Base-by-base conservation (phyloP, 2,329 filamentous ascomycete species). In the Pseudogymnoascus sp. region DNA sequence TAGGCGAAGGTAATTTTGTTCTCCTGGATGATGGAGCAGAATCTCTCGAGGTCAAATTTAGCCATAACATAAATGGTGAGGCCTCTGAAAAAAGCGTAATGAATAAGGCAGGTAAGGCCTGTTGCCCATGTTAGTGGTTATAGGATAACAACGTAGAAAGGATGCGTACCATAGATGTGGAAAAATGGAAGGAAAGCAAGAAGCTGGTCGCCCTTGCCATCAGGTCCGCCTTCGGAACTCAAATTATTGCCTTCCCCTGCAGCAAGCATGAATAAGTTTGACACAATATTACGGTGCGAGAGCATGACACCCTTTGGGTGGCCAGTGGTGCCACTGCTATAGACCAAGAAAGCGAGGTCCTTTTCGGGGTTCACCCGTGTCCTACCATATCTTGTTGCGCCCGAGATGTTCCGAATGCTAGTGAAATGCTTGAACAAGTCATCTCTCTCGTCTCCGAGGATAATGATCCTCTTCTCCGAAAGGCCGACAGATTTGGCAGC, bases 251-350 rank as follows among this genome's bases (percentile, higher is more conserved):
- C 78, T 64, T 91, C 88, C 4, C 81, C 77, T 26, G 75, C 71
- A 1, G 74, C 73, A 29, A 81, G 72, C 75, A 90, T 87, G 31
- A 83, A 68, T 6, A 86, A 72, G 74, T 96, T 96, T 64, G 90
- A 78, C 10, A 96, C 83, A 65, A 96, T 87, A 73, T 97, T 97
- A 67, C 78, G 75, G 75, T 97, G 93, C 7, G 86, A 89, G 33
- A 97, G 80, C 83, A 91, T 89, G 13, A 97, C 93, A 15, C 93
- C 93, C 75, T 97, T 97, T 0, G 93, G 93, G 60, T 92, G 78
- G 1, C 93, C 93, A 0, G 93, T 97, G 0, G 93, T 97, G 7
- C 93, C 93, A 7, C 88, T 93, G 60, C 88, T 91, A 50, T 96
- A 97, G 0, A 96, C 91, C 64, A 97, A 76, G 71, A 95, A 96